Evolutionary conservation across 768 basidiomycete species (phyloP), one percentile per base, ranked within the genome.

Genomic region (Glaciozyma martinii): DNA sequence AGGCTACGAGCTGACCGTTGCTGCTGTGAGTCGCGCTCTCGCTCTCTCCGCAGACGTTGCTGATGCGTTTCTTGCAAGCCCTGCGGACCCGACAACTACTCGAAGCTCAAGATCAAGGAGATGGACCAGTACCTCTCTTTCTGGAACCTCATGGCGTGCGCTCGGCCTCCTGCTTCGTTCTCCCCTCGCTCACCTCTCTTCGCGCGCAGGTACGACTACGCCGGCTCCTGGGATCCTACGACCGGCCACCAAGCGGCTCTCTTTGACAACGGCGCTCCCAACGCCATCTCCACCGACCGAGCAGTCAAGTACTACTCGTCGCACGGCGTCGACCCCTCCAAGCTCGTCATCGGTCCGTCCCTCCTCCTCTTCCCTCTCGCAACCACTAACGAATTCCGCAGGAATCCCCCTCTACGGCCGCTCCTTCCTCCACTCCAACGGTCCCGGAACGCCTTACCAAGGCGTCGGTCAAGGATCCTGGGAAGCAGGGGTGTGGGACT

Each of bases 331-430:
- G 76, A 82, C 7, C 82, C 84, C 18, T 79, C 82, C 74, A 95
- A 94, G 78, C 78, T 99, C 59, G 83, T 98, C 59, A 77, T 98
- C 64, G 94, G 79, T 78, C 56, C 15, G 53, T 60, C 74, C 29
- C 56, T 5, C 37, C 37, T 40, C 37, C 15, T 13, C 37, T 13
- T 13, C 37, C 37, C 37, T 40, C 37, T 40, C 37, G 3, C 37
- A n/a, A n/a, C 12, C 37, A 40, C 37, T 40, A 40, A 40, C 12
- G 29, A 29, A 16, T 9, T n/a, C n/a, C 21, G 9, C 65, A 77
- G 77, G 94, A 16, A 82, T 98, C 54, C 95, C 95, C 1, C 81
- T 95, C 7, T 99, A 98, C 71, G 95, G 95, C 1, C 84, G 94
- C 30, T 87, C 88, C 49, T 99, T 99, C 80, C 79, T 84, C 74